Evolutionary conservation across 306 rosid genomes (phyloP), one percentile per base, ranked within the genome.

Genomic region (Echinosophora koreensis): DNA sequence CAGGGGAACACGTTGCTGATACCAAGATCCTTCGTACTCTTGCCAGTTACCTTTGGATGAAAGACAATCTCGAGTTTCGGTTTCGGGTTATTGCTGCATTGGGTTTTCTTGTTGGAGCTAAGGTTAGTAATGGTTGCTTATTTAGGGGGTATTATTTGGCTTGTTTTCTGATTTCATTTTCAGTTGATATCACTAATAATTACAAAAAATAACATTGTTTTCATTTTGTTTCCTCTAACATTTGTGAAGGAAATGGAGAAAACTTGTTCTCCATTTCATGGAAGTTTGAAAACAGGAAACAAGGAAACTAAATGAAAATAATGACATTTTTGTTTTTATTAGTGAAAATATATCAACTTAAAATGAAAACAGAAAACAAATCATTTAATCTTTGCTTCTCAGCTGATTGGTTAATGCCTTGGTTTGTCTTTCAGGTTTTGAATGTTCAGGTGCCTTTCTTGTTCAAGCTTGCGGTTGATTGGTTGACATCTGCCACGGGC

Each of bases 381-480:
- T 41, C 2, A 30, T 37, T 59, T 44, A 79, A 32, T 77, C 61
- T 10, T 44, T 44, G 50, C 15, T 13, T 41, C 27, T 34, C n/a
- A 35, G 77, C 71, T 15, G 4, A 30, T 66, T 15, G 51, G 63
- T 38, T 59, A 6, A 28, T 69, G 63, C 16, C 8, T 12, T 9
- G 30, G n/a, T 69, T 57, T 17, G 0, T 76, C 37, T 79, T 83
- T 74, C 88, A 92, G 97, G 93, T 95, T 75, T 78, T 95, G 89
- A 95, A 95, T 86, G 97, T 95, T 77, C 97, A 95, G 83, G 99
- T 95, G 61, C 99, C 99, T 28, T 95, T 95, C 88, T 85, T 95
- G 58, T 95, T 95, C 89, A 95, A 95, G 88, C 92, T 92, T 44
- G 97, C 97, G 17, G 91, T 95, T 34, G 99, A 95, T 82, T 95